Base-by-base conservation (phyloP, 176 grass and related monocot genomes). In the Cymbopogon citratus region DNA sequence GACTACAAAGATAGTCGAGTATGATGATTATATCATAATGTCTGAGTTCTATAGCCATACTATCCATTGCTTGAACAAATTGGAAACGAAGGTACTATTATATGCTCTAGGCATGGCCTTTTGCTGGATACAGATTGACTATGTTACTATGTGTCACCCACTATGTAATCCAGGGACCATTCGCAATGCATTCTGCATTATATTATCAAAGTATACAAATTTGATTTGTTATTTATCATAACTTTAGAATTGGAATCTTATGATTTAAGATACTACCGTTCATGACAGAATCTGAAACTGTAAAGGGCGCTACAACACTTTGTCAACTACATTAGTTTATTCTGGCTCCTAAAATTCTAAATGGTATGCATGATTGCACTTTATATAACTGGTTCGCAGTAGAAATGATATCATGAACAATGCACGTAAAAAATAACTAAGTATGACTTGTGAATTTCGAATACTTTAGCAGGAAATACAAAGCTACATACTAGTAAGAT, bases 41-140 rank as follows among this genome's bases (percentile, higher is more conserved):
- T 77, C 56, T 10, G 38, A 81, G 27, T 35, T 87, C 12, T 26
- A 66, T 81, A 35, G 48, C 34, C 26, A 25, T 83, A 36, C 73
- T 24, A 8, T 54, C 12, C 18, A 44, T 69, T 81, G 83, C 26
- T 89, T 97, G 84, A 35, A 84, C 46, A 66, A 3, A 76, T 48
- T 97, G 26, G 12, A 87, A 83, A 10, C n/a, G 9, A 80, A 97
- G 94, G 94, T 97, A 79, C 9, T 59, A 33, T 3, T 73, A 44
- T 60, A 86, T 57, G 15, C 52, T 66, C 60, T 46, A 84, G 33
- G 6, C 43, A 45, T 69, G 14, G 12, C 2, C 62, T 82, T 31
- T 44, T 9, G 52, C 11, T 75, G 14, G 43, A 19, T 54, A 52
- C 52, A 38, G 2, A 43, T 38, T 80, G 25, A 0, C 1, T 73